Evolutionary conservation across 1,139 yeast genomes (phyloP), one percentile per base, ranked within the genome.

Genomic region (Sugiyamaella novakii): DNA sequence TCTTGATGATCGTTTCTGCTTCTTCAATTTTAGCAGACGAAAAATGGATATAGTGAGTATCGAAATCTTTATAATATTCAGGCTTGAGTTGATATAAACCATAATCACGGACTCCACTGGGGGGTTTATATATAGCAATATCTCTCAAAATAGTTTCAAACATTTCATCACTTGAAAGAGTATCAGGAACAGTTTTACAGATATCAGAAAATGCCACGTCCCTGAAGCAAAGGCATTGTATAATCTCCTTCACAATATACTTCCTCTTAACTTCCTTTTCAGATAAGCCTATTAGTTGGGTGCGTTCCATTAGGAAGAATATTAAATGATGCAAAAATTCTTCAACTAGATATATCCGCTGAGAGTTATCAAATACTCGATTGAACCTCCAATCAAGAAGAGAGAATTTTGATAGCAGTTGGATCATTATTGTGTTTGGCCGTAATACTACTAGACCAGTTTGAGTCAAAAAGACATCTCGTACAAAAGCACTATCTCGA

Each of bases 31-130:
- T 82, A 56, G 89, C 88, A 0, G 94, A 72, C 0, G 87, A 73
- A 58, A 85, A 85, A 59, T 88, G 89, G 54, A 87, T 76, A 64
- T 84, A 91, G 61, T 82, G 91, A 0, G 97, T 95, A 62, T 91
- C 91, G 24, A 91, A 74, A 33, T 76, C 71, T 3, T 67, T 69
- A 47, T 73, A 71, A 54, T 72, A 77, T 52, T 79, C 78, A 2
- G 79, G 79, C 59, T 85, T 87, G 46, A 92, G 71, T 28, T 77
- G 70, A 62, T 86, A 91, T 6, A 76, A 67, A 0, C 97, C 96
- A 27, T 78, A 73, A 54, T 86, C 94, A 43, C 78, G 78, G 2
- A 79, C 60, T 0, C 84, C 81, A 10, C 71, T 69, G 0, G 97
- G 95, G 0, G 87, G 79, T 10, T 75, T 73, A 63, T 76, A 87